phyloP scores from a whole-genome alignment of 768 basidiomycete genomes.

The Nevesoporus exiguus region DNA sequence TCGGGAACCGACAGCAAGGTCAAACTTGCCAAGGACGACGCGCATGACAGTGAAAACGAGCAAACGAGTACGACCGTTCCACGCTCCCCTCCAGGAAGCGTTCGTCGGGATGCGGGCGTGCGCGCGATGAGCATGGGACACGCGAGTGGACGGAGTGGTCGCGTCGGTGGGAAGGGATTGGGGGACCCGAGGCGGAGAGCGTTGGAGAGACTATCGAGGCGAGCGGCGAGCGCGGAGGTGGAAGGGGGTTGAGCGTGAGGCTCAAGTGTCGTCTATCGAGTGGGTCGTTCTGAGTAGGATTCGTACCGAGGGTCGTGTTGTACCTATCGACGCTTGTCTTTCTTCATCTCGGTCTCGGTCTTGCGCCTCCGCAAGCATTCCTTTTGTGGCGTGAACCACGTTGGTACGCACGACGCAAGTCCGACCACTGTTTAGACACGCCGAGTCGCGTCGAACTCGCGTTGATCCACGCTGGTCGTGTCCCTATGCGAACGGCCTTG shows the following conservation, averaged over 20 bases:
- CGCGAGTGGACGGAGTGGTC: conserved; percentile 9
- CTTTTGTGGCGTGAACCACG: not conserved
- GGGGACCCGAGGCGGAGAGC: conserved; percentile 24
- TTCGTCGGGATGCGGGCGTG: conserved; percentile 18
- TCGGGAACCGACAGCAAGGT: conserved; percentile 2
- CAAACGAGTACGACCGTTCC: not conserved
- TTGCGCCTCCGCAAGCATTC: not conserved
- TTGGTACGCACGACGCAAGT: too few relatives aligned
- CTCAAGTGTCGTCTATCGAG: not conserved
- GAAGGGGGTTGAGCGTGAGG: not conserved
- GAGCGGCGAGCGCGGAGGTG: conserved; percentile 19
- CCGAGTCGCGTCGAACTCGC: too few relatives aligned
- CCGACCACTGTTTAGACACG: too few relatives aligned
- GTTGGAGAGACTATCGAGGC: conserved; percentile 15
- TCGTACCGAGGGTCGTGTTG: not conserved
- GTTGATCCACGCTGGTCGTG: too few relatives aligned
- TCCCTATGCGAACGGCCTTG: too few relatives aligned
- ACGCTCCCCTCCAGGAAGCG: not conserved
- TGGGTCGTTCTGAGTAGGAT: not conserved
- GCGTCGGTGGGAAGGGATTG: conserved; percentile 2
- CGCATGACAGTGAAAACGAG: conserved; percentile 10
- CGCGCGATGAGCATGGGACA: conserved; percentile 30
- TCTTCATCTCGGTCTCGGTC: not conserved
- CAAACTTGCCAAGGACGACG: not conserved
- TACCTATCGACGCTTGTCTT: not conserved